A percentile compares a stretch with the other conserved stretches of the same genome.
Conservation (phyloP, 2,329 filamentous ascomycete species). For the Aspergillus sp. region DNA sequence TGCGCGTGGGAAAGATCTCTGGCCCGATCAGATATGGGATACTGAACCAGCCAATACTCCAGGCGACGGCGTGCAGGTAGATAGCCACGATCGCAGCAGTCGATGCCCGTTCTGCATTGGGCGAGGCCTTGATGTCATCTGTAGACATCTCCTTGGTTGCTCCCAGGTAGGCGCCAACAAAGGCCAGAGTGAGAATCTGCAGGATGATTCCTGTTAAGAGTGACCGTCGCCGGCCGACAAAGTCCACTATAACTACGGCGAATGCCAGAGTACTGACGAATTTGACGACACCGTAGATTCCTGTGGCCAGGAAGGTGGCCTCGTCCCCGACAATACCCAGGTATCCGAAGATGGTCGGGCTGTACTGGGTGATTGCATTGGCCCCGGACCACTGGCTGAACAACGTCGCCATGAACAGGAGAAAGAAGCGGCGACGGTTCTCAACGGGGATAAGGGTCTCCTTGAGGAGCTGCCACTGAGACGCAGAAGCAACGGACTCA, state of each 20-base stretch:
- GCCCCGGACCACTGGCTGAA: slow-evolving; percentile 48
- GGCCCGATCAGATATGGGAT: slow-evolving; percentile 49
- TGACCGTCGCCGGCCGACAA: too few species aligned
- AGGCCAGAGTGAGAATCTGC: too few species aligned
- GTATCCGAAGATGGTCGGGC: slow-evolving; percentile 45
- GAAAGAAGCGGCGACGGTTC: slow-evolving; percentile 44
- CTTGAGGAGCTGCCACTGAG: slow-evolving; percentile 28
- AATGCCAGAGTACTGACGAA: slow-evolving; percentile 44
- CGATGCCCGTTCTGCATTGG: slow-evolving; percentile 14
- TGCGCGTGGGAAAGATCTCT: slow-evolving; percentile 48
- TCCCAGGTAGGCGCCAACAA: slow-evolving; percentile 35
- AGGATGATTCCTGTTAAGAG: too few species aligned
- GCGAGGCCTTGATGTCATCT: slow-evolving; percentile 18
- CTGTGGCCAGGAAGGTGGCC: slow-evolving; percentile 20
- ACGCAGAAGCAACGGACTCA: slow-evolving; percentile 33
- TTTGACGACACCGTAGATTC: slow-evolving; percentile 47
- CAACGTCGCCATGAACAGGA: slow-evolving; percentile 38
- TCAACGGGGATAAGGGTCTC: slow-evolving; percentile 27
- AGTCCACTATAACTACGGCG: slow-evolving; percentile 45
- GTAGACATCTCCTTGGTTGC: slow-evolving; percentile 19
- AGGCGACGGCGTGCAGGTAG: slow-evolving; percentile 49
- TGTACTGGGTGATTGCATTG: slow-evolving; percentile 46
- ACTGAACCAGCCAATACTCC: slow-evolving; percentile 38
- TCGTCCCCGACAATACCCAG: slow-evolving; percentile 28
- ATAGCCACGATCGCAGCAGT: slow-evolving; percentile 46